Conservation (phyloP, 768 basidiomycete species). For the Psilocybe cubensis region DNA sequence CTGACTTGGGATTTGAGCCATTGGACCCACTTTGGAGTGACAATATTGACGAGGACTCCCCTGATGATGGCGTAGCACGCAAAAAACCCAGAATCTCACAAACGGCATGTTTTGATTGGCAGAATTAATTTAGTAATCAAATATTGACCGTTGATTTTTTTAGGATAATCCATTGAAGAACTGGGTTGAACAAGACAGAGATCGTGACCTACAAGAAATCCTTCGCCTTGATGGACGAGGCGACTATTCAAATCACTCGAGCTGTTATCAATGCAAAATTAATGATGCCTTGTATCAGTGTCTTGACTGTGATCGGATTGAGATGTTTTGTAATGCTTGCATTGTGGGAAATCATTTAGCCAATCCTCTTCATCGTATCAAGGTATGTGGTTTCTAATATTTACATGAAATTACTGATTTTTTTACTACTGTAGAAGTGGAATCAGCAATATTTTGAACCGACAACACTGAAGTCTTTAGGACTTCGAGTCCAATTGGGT, state of each 20-base stretch:
- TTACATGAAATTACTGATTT: background rate
- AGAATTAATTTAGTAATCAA: too few relatives aligned
- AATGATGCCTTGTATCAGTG: constrained; percentile 8
- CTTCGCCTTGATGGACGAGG: background rate
- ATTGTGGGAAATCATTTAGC: constrained; percentile 9
- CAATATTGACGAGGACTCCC: background rate
- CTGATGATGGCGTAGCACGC: background rate
- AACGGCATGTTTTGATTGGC: too few relatives aligned
- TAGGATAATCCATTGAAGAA: background rate
- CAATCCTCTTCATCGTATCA: constrained; percentile 21
- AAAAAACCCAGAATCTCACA: background rate
- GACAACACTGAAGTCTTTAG: constrained; percentile 21
- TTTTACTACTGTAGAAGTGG: constrained; percentile 22
- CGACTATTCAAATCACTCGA: background rate
- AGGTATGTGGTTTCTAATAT: constrained; percentile 14
- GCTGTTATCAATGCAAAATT: background rate
- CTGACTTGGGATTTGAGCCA: background rate
- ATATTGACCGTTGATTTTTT: background rate
- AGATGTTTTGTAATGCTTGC: constrained; percentile 11
- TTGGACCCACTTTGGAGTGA: background rate
- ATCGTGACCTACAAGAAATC: background rate
- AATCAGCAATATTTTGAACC: constrained; percentile 20
- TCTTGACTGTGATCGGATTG: constrained; percentile 14
- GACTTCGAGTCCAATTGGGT: constrained; percentile 31
- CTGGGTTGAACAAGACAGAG: background rate